A percentile compares a stretch with the other conserved stretches of the same genome.
Conservation (phyloP, 1,284 basidiomycete species). For the Cutaneotrichosporon sp. region DNA sequence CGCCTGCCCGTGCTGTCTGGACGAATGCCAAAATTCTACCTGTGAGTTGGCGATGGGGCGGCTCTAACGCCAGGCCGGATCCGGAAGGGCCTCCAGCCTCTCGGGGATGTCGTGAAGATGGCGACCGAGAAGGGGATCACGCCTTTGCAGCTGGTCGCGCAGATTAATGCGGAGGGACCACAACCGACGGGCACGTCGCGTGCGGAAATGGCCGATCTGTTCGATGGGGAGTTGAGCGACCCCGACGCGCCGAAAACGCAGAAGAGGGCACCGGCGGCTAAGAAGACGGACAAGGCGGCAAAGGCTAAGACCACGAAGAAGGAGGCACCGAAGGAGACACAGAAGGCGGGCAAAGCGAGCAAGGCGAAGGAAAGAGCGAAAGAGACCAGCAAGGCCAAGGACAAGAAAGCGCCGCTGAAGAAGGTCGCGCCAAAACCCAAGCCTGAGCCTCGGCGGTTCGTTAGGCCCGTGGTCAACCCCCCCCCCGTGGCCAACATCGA, state of each 20-base stretch:
- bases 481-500: constrained; percentile 33
- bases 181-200: background rate
- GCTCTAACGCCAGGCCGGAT: constrained; percentile 23
- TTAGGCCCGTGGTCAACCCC: constrained; percentile 17
- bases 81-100: constrained; percentile 29
- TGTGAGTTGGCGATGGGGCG: constrained; percentile 22
- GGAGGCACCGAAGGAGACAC: constrained; percentile 7
- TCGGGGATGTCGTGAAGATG: constrained; percentile 23
- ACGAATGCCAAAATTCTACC: constrained; percentile 28
- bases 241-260: constrained; percentile 4
- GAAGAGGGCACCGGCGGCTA: constrained; percentile 6
- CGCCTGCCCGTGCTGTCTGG: constrained; percentile 32
- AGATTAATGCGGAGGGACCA: constrained; percentile 4
- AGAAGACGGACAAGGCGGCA: constrained; percentile 5
- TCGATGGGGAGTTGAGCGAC: constrained; percentile 16
- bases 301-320: constrained; percentile 5
- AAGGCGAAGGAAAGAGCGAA: constrained; percentile 13
- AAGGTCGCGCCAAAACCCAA: constrained; percentile 12
- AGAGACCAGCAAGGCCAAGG: background rate
- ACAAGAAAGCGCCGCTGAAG: constrained; percentile 10
- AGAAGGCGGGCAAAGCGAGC: constrained; percentile 6
- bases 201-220: background rate
- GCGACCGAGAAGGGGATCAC: constrained; percentile 11
- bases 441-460: background rate
- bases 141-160: constrained; percentile 10